phyloP scores from a whole-genome alignment of 768 basidiomycete genomes.

The Lyophyllum semitale region DNA sequence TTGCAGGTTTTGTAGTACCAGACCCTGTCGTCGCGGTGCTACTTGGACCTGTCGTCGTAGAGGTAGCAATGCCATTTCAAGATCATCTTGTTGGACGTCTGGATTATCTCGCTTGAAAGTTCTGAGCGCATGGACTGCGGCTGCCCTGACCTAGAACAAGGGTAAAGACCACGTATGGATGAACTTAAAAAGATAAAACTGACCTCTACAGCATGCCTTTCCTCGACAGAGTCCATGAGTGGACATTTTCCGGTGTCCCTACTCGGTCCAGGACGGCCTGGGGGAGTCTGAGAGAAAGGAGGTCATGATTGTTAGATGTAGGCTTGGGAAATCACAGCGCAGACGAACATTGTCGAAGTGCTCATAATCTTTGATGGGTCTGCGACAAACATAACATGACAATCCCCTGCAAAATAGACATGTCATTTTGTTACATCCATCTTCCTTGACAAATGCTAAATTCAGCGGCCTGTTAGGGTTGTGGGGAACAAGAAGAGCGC shows the following conservation, averaged over 20 bases:
- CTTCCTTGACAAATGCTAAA: slow-evolving; percentile 17
- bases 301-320: not conserved
- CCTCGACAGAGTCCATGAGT: slow-evolving; percentile 6
- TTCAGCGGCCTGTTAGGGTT: not conserved
- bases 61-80: slow-evolving; percentile 54
- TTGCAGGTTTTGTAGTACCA: not conserved
- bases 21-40: not conserved
- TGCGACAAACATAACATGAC: slow-evolving; percentile 74
- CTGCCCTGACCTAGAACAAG: slow-evolving; percentile 50
- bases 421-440: slow-evolving; percentile 76
- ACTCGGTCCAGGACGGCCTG: not conserved
- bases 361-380: slow-evolving; percentile 62
- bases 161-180: not conserved
- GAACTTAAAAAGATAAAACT: not conserved
- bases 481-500: not conserved
- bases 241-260: slow-evolving; percentile 6
- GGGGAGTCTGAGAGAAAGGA: not conserved
- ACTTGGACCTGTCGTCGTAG: slow-evolving; percentile 14
- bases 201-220: slow-evolving; percentile 9
- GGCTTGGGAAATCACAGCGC: not conserved
- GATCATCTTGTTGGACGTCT: slow-evolving; percentile 46
- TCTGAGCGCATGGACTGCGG: slow-evolving; percentile 53
- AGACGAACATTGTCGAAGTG: slow-evolving; percentile 45
- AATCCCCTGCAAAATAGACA: slow-evolving; percentile 57
- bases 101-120: slow-evolving; percentile 54